Conservation (phyloP, 805 yeast genomes). For the Metschnikowia vanudenii region DNA sequence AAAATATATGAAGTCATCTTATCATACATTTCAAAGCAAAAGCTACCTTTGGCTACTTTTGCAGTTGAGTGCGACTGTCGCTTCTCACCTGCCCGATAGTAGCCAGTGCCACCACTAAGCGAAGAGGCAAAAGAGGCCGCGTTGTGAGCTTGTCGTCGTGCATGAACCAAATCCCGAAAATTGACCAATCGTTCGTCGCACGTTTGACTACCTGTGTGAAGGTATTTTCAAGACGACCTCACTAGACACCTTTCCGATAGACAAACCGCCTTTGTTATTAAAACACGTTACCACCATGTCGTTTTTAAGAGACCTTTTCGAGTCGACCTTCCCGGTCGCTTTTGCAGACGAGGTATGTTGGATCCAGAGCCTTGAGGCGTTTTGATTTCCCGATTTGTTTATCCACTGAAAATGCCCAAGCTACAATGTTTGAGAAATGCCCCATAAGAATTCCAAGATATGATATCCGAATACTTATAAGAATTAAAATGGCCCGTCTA, state of each 20-base stretch:
- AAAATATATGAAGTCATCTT: too few species aligned
- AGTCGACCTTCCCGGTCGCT: constrained; percentile 77
- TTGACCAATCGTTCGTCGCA: constrained; percentile 24
- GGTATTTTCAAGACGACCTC: constrained; percentile 13
- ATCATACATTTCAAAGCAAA: too few species aligned
- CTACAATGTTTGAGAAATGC: neutral
- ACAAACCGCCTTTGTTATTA: constrained; percentile 5
- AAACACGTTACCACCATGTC: constrained; percentile 32
- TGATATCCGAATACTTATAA: neutral
- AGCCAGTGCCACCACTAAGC: too few species aligned
- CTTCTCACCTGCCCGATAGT: too few species aligned
- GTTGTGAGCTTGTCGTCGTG: constrained; percentile 10
- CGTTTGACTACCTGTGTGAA: constrained; percentile 20
- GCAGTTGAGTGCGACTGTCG: neutral
- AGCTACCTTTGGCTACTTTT: neutral
- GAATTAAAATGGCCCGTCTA: too few species aligned
- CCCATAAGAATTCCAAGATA: neutral
- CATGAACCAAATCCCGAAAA: constrained; percentile 3
- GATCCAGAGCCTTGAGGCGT: neutral
- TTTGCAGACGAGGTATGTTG: constrained; percentile 70
- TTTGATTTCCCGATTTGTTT: neutral
- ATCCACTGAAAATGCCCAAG: neutral
- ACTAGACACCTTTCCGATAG: constrained; percentile 4
- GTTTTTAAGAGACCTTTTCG: constrained; percentile 71
- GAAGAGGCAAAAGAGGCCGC: too few species aligned